Base-by-base conservation (phyloP, 2,329 filamentous ascomycete species). In the Pestalotiopsis sp. region DNA sequence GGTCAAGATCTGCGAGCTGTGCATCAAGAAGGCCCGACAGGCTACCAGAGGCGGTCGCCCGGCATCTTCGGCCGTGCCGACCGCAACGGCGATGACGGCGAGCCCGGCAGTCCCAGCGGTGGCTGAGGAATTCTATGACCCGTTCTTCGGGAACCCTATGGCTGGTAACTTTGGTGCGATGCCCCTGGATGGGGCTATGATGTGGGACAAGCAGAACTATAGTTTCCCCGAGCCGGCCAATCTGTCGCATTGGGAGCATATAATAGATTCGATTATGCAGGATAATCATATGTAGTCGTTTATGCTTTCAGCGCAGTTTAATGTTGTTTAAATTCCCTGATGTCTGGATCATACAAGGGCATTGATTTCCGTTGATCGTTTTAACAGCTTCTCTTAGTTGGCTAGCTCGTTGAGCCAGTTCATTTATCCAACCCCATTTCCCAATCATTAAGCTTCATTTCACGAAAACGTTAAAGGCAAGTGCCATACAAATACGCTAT, bases 1-100 rank as follows among this genome's bases (percentile, higher is more conserved):
- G 71, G 78, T 83, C 14, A 81, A 81, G 67, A 79, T 83, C 0
- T 77, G 82, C 41, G 81, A 83, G 72, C 73, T 83, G 9, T 83
- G 81, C 70, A 80, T 83, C 40, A 45, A 45, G 14, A 45, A 45
- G 40, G 14, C 40, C 12, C 12, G 40, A 12, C 40, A 45, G 40
- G 40, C 40, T 17, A 45, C 14, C 2, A 45, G 40, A 45, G 40
- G 40, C 3, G 40, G 5, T 45, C 27, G 40, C 12, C 14, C 40
- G 40, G 40, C 27, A 31, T 31, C 27, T 31, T 31, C 45, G 45
- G 20, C 45, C 20, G 2, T 52, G 14, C 14, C 45, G 27, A 31
- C 27, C 27, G 27, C 27, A 7, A 0, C 27, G 27, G 6, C 27
- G 27, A 31, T 31, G 27, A 31, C 27, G 27, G 27, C 27, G 6